Evolutionary conservation across 805 yeast species (phyloP).

Genomic region (Zygosaccharomyces bisporus): DNA sequence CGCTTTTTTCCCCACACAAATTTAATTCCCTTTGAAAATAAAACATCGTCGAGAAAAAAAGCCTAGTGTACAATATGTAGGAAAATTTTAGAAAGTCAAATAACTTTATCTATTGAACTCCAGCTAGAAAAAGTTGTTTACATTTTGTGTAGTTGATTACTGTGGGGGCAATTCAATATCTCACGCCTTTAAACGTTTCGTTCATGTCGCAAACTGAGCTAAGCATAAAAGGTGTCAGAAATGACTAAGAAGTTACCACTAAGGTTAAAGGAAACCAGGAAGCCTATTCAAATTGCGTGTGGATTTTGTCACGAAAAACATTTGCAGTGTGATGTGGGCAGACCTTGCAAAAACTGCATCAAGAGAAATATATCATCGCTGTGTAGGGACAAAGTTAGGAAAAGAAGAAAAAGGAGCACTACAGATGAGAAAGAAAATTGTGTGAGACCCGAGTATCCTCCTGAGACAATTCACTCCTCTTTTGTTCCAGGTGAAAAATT

Average conservation of each 20-base stretch:
- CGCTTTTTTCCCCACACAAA: conserved; percentile 3
- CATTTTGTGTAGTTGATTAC: not conserved
- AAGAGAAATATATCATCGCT: conserved; percentile 53
- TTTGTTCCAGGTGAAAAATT: not conserved
- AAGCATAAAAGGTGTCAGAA: not conserved
- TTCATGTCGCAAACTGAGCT: not conserved
- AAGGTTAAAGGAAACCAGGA: conserved; percentile 51
- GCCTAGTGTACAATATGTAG: not conserved
- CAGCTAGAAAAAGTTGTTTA: no score
- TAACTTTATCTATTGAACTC: no score
- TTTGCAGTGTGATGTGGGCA: conserved; percentile 59
- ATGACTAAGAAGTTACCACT: conserved; percentile 63
- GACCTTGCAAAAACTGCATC: conserved; percentile 71
- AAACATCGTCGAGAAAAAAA: not conserved
- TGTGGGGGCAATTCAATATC: not conserved
- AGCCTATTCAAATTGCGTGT: conserved; percentile 68
- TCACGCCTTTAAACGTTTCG: not conserved
- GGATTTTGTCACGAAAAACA: conserved; percentile 70
- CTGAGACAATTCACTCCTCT: no score
- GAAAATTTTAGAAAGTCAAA: not conserved
- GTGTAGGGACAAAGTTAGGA: conserved; percentile 59
- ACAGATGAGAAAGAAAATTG: not conserved
- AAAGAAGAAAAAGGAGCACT: conserved; percentile 24
- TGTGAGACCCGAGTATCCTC: not conserved
- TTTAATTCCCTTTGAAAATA: not conserved